Evolutionary conservation across 2,329 filamentous ascomycete genomes (phyloP), one percentile per base, ranked within the genome.

Genomic region (Aspergillus pseudoterreus): DNA sequence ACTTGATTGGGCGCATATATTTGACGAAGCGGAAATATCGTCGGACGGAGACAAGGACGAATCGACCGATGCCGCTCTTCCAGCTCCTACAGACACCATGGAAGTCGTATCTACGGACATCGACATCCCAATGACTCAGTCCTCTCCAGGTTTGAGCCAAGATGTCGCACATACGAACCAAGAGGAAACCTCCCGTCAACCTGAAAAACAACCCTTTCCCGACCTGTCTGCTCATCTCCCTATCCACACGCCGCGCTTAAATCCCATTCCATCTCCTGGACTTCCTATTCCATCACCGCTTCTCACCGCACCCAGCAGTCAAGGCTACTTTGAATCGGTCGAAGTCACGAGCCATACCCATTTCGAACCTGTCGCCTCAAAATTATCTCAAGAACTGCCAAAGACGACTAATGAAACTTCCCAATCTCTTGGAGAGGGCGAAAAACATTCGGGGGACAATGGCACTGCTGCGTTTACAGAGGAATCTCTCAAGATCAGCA

Each of bases 221-320:
- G 39, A 45, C 33, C 32, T 52, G 32, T n/a, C 35, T 12, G 44
- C 50, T 12, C 56, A 62, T 38, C 50, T 62, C 30, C 65, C 63
- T 22, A 67, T 60, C 19, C 63, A 69, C 21, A 72, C 72, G 11
- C 72, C 72, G 10, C 67, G 67, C 12, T 60, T 75, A 17, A 59
- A 64, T 24, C 73, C 71, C 14, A 57, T 73, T 33, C 62, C 67
- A 35, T 75, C 73, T 19, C 67, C 71, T 10, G 69, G 67, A 6
- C 63, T 74, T 33, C 68, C 72, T 10, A 57, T 70, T 39, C 68
- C 73, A 6, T 75, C 72, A 21, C 71, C 73, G 12, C 56, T 75
- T 21, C 54, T 69, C 30, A 61, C 65, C 11, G 54, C 54, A 24
- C 56, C 67, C 14, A 54, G 58, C 36, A 59, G 57, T 47, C 38